Evolutionary conservation across 257 asterid genomes (phyloP).

Genomic region (Leonotis leonurus): DNA sequence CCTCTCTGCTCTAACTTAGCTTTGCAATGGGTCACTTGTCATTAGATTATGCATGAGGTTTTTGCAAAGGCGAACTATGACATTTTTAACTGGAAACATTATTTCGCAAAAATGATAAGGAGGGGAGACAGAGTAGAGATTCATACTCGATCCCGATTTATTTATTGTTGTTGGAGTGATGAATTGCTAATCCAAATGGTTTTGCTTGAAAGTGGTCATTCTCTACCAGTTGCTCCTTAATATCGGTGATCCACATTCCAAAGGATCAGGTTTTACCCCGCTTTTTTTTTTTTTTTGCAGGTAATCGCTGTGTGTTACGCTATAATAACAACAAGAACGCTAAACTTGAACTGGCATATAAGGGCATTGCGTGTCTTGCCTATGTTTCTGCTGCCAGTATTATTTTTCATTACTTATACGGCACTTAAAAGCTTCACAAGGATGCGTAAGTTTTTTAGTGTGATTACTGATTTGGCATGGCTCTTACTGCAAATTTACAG

Average conservation of each 20-base stretch:
- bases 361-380: constrained; percentile 83
- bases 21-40: background rate
- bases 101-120: background rate
- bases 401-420: constrained; percentile 45
- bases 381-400: constrained; percentile 75
- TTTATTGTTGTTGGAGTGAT: background rate
- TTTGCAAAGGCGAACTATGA: background rate
- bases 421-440: constrained; percentile 48
- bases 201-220: background rate
- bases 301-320: constrained; percentile 81
- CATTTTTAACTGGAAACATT: background rate
- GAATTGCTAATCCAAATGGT: background rate
- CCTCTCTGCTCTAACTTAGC: background rate
- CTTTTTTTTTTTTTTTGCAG: constrained; percentile 31
- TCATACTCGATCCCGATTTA: background rate
- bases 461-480: background rate
- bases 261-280: background rate
- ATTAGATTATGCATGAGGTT: no score
- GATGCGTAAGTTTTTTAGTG: constrained; percentile 60
- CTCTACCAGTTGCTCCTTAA: background rate
- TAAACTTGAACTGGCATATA: constrained; percentile 71
- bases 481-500: background rate
- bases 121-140: background rate
- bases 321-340: constrained; percentile 66
- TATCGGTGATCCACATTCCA: background rate